Evolutionary conservation across 345 rosid genomes (phyloP).

Genomic region (Rhodamnia rubescens): DNA sequence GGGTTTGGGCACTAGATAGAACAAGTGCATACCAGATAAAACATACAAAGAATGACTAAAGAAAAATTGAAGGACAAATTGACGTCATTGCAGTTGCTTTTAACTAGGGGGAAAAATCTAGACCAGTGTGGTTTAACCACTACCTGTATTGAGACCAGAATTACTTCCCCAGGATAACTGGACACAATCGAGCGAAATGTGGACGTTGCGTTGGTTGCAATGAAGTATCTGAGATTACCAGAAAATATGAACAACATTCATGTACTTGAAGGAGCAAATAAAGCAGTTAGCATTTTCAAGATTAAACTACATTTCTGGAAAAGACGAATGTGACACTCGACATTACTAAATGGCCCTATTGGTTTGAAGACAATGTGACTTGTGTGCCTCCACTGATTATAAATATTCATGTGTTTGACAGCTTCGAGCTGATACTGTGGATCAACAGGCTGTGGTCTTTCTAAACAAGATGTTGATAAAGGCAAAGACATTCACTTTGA

Average conservation of each 20-base stretch:
- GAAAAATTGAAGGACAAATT: neutral
- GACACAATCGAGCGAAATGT: conserved; percentile 48
- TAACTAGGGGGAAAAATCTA: neutral
- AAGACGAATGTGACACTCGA: neutral
- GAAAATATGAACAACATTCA: neutral
- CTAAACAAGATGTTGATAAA: neutral
- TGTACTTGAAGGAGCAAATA: neutral
- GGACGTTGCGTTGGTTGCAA: conserved; percentile 54
- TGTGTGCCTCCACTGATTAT: neutral
- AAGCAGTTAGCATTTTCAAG: neutral
- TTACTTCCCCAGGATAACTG: conserved; percentile 43
- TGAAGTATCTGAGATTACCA: conserved; percentile 27
- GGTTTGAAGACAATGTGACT: neutral
- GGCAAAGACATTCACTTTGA: neutral
- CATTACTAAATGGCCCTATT: neutral
- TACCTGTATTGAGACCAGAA: conserved; percentile 58
- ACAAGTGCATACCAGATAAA: neutral
- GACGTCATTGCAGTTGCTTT: neutral
- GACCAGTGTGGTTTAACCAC: neutral
- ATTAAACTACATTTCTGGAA: neutral
- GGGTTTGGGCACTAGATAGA: conserved; percentile 57
- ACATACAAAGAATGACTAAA: neutral
- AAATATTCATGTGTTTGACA: neutral
- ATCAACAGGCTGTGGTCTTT: neutral
- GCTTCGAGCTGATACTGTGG: neutral